phyloP scores from a whole-genome alignment of 2,329 filamentous ascomycete species.

The Calycina herbarum region DNA sequence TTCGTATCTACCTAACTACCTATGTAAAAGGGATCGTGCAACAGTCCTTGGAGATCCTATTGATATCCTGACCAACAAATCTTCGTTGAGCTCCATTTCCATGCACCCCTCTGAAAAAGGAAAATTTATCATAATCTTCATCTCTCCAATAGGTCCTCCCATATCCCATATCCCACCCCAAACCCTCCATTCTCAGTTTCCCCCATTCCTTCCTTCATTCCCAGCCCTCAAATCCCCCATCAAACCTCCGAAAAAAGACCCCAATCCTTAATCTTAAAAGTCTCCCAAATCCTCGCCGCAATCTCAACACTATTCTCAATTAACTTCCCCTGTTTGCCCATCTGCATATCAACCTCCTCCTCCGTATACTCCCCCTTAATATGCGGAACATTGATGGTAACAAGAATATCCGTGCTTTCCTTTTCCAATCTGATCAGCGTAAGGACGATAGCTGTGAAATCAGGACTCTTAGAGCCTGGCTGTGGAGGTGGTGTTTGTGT shows the following conservation, averaged over 20 bases:
- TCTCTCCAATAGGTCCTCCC: neutral
- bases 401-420: slow-evolving; percentile 76
- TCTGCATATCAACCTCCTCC: slow-evolving; percentile 67
- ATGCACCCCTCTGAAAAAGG: neutral
- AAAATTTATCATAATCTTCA: neutral
- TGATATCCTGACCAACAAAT: neutral
- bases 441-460: slow-evolving; percentile 74
- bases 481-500: slow-evolving; percentile 52
- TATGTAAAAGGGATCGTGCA: neutral
- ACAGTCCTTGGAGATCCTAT: neutral
- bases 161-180: neutral
- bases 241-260: slow-evolving; percentile 53
- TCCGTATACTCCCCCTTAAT: slow-evolving; percentile 72
- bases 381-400: slow-evolving; percentile 87
- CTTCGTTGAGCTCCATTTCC: neutral
- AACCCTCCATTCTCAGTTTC: neutral
- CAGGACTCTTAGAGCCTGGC: slow-evolving; percentile 41
- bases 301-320: slow-evolving; percentile 70
- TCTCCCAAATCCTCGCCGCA: slow-evolving; percentile 66
- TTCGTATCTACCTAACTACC: neutral
- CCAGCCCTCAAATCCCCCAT: neutral
- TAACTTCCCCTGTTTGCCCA: slow-evolving; percentile 65
- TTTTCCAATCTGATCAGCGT: slow-evolving; percentile 74
- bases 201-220: neutral
- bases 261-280: slow-evolving; percentile 80